These are phyloP conservation scores for Rutstroemia sp. DNA, from an alignment of 2,329 filamentous ascomycete species.

Conservation along the genomic window DNA sequence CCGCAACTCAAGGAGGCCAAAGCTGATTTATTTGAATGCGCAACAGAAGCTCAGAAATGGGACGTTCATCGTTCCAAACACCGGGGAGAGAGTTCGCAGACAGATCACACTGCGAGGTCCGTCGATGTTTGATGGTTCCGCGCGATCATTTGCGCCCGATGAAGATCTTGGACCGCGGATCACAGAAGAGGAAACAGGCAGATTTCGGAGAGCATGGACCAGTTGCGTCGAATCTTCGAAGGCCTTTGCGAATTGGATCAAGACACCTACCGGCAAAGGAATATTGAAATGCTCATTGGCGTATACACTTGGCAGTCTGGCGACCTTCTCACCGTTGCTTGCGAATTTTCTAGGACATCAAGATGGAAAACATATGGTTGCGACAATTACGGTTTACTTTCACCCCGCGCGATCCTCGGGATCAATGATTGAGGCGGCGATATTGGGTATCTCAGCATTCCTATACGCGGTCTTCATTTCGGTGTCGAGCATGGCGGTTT, in stretches of 20 bases:
- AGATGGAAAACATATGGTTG: conserved; percentile 90
- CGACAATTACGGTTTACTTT: conserved; percentile 91
- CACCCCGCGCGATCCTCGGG: conserved; percentile 81
- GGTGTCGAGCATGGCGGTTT: conserved; percentile 81
- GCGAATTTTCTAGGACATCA: conserved; percentile 70
- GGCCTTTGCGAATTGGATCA: conserved; percentile 50
- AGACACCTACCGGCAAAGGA: conserved; percentile 67
- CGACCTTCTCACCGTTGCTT: conserved; percentile 71
- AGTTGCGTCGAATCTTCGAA: conserved; percentile 31
- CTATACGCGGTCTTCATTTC: conserved; percentile 70
- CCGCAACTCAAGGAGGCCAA: conserved; percentile 20
- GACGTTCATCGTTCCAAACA: conserved; percentile 79
- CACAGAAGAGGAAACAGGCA: conserved; percentile 18
- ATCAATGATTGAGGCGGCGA: conserved; percentile 79
- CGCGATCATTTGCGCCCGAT: conserved; percentile 9
- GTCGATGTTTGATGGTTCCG: conserved; percentile 27
- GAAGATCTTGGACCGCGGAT: not conserved
- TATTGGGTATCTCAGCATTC: conserved; percentile 72
- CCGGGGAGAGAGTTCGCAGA: conserved; percentile 75
- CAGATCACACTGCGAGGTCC: conserved; percentile 66
- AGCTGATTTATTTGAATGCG: not conserved
- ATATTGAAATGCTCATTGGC: conserved; percentile 89
- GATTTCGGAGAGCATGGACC: conserved; percentile 28
- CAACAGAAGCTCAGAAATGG: conserved; percentile 68
- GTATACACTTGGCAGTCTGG: conserved; percentile 78